Evolutionary conservation across 345 rosid genomes (phyloP), one percentile per base, ranked within the genome.

Genomic region (Bruguiera parviflora): DNA sequence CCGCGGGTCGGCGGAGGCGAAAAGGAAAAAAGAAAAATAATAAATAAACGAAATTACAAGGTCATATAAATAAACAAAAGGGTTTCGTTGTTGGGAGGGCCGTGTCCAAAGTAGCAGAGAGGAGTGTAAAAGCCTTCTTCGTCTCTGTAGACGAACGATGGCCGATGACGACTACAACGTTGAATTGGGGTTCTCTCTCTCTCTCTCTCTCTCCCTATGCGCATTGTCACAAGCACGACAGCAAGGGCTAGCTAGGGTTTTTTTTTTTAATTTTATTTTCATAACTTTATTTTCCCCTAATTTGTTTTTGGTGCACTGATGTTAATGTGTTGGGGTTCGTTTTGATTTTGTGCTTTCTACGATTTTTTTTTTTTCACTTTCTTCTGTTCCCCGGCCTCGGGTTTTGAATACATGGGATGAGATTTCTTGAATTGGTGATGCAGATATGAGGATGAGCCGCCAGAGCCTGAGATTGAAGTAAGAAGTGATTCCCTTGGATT

Each of bases 381-480:
- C 24, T 53, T 6, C 10, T 20, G 24, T 53, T n/a, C 9, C 9
- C 57, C 7, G 4, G 9, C 9, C 9, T 2, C 9, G 37, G 9
- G 37, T 7, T 33, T 33, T 7, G 37, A 33, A 33, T 33, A 7
- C 22, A 53, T 43, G 4, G 4, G 22, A 53, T 58, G 27, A 18
- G 47, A 21, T 37, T 61, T 32, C 21, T 11, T 35, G 9, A 15
- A 29, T 57, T 69, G 29, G 19, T 49, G 22, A 9, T 20, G 35
- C 72, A 89, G 95, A 46, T 91, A 91, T 22, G 95, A 88, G 67
- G 96, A 94, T 33, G 96, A 87, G 85, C 97, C 96, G 35, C 72
- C 78, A 8, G 93, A 94, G 87, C 92, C 95, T 33, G 96, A 94
- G 37, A 77, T 88, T 53, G 98, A 94, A 62, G 96, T 89, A 68